phyloP scores from a whole-genome alignment of 495 filamentous ascomycete genomes.

The Podospora australis region DNA sequence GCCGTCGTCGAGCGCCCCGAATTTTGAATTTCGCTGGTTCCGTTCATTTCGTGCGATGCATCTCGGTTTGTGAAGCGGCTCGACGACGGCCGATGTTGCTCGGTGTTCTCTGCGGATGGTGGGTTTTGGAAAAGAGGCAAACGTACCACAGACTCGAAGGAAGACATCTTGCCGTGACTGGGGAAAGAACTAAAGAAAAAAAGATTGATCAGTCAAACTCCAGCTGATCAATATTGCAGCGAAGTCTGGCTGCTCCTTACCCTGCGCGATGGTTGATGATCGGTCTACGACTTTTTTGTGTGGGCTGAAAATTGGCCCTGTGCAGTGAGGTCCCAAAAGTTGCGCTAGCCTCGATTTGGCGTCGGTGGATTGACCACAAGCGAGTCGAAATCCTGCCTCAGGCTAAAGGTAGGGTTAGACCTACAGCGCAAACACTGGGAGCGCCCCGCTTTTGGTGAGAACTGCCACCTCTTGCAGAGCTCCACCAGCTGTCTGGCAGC shows the following conservation, averaged over 20 bases:
- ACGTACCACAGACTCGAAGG: conserved; percentile 95
- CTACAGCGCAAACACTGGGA: conserved; percentile 25
- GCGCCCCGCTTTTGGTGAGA: conserved; percentile 3
- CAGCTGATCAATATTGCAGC: conserved; percentile 29
- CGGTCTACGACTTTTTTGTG: conserved; percentile 32
- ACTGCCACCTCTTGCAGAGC: not conserved
- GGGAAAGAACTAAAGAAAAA: conserved; percentile 26
- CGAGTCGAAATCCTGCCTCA: conserved; percentile 33
- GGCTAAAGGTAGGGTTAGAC: conserved; percentile 39
- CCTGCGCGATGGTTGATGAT: conserved; percentile 32
- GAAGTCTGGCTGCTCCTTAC: conserved; percentile 31
- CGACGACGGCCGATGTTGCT: not conserved
- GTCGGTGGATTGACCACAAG: conserved; percentile 27
- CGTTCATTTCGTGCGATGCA: not conserved
- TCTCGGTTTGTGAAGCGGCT: conserved; percentile 1
- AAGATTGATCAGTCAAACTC: conserved; percentile 31
- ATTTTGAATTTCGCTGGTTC: not conserved
- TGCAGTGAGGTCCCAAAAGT: conserved; percentile 23
- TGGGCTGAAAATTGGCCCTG: conserved; percentile 33
- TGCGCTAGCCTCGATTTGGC: conserved; percentile 30
- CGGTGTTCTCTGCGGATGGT: not conserved
- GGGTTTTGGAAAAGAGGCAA: conserved; percentile 15
- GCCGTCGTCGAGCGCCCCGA: conserved; percentile 1
- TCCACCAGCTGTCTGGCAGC: conserved; percentile 10
- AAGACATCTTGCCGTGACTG: conserved; percentile 76